These are phyloP conservation scores for Leonotis leonurus DNA, from an alignment of 257 asterid genomes.

Conservation along the genomic window DNA sequence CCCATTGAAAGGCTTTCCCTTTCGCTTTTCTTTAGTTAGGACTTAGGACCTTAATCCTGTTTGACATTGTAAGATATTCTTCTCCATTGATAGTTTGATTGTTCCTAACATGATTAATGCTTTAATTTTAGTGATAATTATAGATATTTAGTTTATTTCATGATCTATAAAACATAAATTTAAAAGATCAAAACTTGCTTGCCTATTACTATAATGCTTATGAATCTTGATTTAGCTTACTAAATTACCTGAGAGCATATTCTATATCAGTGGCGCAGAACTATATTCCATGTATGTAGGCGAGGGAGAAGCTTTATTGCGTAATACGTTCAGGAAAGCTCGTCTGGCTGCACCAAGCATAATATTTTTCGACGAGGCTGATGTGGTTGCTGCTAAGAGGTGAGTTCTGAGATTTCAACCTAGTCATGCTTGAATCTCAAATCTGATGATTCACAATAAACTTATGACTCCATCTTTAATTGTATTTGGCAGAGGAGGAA, in stretches of 20 bases:
- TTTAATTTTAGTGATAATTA: neutral
- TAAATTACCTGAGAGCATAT: slow-evolving; percentile 14
- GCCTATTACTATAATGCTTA: neutral
- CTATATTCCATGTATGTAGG: slow-evolving; percentile 92
- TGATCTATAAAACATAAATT: too few species aligned
- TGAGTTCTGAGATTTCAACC: slow-evolving; percentile 9
- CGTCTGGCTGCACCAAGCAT: slow-evolving; percentile 97
- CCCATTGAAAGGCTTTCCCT: neutral
- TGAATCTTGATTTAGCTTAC: slow-evolving; percentile 8
- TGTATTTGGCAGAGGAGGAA: slow-evolving; percentile 67
- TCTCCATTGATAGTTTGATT: neutral
- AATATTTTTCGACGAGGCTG: slow-evolving; percentile 91
- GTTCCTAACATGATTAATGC: neutral
- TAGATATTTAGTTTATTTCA: too few species aligned
- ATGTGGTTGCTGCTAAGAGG: slow-evolving; percentile 87
- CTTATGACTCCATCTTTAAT: neutral
- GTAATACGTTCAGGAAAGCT: slow-evolving; percentile 82
- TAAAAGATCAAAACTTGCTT: neutral
- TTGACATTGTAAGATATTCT: neutral
- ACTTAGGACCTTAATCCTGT: neutral
- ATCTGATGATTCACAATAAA: neutral
- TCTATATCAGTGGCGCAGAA: slow-evolving; percentile 76
- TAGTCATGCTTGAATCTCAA: neutral
- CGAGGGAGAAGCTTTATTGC: slow-evolving; percentile 92
- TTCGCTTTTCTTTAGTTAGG: neutral